These are phyloP conservation scores for Xylariaceae sp. DNA, from an alignment of 2,329 filamentous ascomycete species.

Conservation along the genomic window DNA sequence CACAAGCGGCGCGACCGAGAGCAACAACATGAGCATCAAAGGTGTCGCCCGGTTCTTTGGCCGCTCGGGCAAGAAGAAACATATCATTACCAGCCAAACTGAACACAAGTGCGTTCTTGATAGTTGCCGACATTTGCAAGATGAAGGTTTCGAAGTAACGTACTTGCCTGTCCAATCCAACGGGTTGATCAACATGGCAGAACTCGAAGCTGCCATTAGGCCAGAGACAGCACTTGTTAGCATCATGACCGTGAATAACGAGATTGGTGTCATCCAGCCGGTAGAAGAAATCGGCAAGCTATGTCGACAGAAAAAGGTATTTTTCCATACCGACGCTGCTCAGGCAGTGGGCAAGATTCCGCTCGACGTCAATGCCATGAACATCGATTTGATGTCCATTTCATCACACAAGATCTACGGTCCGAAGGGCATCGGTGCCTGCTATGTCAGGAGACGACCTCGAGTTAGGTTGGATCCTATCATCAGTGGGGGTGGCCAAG, in stretches of 20 bases:
- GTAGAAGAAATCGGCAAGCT: conserved; percentile 89
- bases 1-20: conserved; percentile 95
- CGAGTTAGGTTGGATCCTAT: conserved; percentile 92
- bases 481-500: conserved; percentile 93
- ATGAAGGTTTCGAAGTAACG: conserved; percentile 95
- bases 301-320: conserved; percentile 86
- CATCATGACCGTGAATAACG: conserved; percentile 99
- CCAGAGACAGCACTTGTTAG: conserved; percentile 91
- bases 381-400: conserved; percentile 97
- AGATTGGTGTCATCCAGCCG: conserved; percentile 98
- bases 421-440: conserved; percentile 94
- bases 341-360: conserved; percentile 99
- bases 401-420: conserved; percentile 99
- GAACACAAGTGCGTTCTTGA: conserved; percentile 99
- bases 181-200: conserved; percentile 78
- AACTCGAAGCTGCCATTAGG: conserved; percentile 82
- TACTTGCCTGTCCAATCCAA: conserved; percentile 87
- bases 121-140: conserved; percentile 93
- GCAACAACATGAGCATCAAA: conserved; percentile 99
- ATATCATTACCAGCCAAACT: conserved; percentile 95
- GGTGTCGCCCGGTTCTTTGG: conserved; percentile 95
- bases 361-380: conserved; percentile 94
- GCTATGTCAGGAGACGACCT: conserved; percentile 87
- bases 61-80: conserved; percentile 90
- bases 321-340: conserved; percentile 95